phyloP scores from a whole-genome alignment of 177 flowering plant genomes.

The Vitis hybrid region DNA sequence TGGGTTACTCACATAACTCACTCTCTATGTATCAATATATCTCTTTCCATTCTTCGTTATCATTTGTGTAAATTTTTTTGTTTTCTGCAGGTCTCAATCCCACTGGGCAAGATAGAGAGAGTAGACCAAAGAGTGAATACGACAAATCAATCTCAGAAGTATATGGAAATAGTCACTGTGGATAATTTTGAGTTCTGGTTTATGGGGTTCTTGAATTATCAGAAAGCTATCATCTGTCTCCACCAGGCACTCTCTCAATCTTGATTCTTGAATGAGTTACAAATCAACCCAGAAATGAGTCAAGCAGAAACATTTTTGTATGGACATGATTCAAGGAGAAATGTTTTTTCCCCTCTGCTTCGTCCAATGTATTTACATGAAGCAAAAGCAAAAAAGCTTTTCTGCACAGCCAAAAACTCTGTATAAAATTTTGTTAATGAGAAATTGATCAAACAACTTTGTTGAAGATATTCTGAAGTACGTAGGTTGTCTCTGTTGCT shows the following conservation, averaged over 20 bases:
- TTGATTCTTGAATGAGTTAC: neutral
- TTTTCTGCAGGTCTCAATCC: slow-evolving; percentile 20
- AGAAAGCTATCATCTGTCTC: slow-evolving; percentile 23
- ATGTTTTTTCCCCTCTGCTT: no score
- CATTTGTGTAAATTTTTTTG: neutral
- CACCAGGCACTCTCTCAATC: slow-evolving; percentile 20
- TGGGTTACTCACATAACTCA: neutral
- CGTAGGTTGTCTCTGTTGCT: no score
- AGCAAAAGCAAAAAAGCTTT: no score
- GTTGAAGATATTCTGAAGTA: no score
- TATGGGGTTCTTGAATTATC: slow-evolving; percentile 27
- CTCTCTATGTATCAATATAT: neutral
- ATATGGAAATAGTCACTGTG: slow-evolving; percentile 27
- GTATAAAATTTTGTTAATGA: no score
- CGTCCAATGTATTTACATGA: no score
- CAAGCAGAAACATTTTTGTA: no score
- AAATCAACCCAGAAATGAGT: neutral
- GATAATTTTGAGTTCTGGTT: slow-evolving; percentile 37
- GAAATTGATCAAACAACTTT: no score
- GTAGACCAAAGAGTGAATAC: slow-evolving; percentile 22
- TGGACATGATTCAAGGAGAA: no score
- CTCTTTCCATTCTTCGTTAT: neutral
- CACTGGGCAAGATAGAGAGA: slow-evolving; percentile 22
- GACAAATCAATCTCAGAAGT: slow-evolving; percentile 30
- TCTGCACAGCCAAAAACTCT: no score